Evolutionary conservation across 1,139 yeast species (phyloP), one percentile per base, ranked within the genome.

Genomic region (Pichia sp.): DNA sequence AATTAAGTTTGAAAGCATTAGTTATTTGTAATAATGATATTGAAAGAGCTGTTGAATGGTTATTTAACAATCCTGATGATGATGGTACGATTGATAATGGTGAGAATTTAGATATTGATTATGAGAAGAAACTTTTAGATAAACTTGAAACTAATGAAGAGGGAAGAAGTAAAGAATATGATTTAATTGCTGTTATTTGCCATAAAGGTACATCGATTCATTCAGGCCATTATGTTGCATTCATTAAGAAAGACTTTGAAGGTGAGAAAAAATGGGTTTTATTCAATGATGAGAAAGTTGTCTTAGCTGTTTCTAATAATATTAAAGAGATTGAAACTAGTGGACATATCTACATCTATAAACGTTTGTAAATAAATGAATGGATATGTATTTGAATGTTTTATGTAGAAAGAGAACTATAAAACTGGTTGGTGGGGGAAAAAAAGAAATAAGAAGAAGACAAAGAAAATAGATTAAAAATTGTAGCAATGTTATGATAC

Each of bases 121-220:
- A 48, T 4, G 55, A 8, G 4, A 28, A 31, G 5, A n/a, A 5
- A 20, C 33, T 34, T n/a, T 21, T 33, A 18, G 21, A 37, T 11
- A 50, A 45, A 41, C 48, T 48, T 25, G 47, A 51, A 51, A 52
- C 58, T 8, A 46, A 47, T n/a, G 23, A 37, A 5, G 38, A 37
- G 5, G 57, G 45, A 43, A 34, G 43, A 44, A 26, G 45, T 46
- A 21, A 38, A 3, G 32, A 28, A n/a, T 91, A 84, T 56, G 53
- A 56, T 14, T 63, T 91, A 35, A 71, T 75, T 41, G 84, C 86
- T 0, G 84, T 86, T 9, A 72, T 91, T 19, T 89, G 97, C 57
- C 99, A 91, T 61, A 91, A 91, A 60, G 99, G 99, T 10, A 71
- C 82, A 1, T 85, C 96, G 17, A 85, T 91, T 1, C 96, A 91